These are phyloP conservation scores for Suillus sp. DNA, from an alignment of 768 basidiomycete genomes.

Conservation along the genomic window DNA sequence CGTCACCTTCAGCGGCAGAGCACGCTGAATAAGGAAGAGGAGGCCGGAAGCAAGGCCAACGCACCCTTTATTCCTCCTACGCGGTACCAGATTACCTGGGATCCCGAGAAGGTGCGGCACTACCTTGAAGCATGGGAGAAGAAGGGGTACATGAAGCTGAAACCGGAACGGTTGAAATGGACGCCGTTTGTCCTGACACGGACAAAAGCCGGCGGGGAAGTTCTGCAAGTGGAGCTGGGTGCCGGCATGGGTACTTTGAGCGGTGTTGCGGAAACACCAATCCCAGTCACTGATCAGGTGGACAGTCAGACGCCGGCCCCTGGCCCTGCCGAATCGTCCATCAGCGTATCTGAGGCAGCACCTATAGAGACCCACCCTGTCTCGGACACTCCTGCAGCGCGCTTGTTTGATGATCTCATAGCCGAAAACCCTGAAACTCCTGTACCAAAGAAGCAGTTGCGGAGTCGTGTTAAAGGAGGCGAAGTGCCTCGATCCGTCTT, in stretches of 20 bases:
- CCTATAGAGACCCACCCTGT: conserved; percentile 9
- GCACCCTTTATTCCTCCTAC: conserved; percentile 63
- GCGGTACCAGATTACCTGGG: conserved; percentile 77
- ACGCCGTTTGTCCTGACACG: conserved; percentile 83
- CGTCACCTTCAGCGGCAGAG: conserved; percentile 57
- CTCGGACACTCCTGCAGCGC: conserved; percentile 27
- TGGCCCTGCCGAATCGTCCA: conserved; percentile 14
- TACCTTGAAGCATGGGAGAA: conserved; percentile 70
- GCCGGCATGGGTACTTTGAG: conserved; percentile 18
- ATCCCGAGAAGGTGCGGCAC: conserved; percentile 61
- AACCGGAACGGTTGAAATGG: conserved; percentile 90
- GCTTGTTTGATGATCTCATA: conserved; percentile 36
- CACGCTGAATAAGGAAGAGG: conserved; percentile 46
- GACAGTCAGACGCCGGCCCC: conserved; percentile 30
- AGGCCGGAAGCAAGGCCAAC: conserved; percentile 41
- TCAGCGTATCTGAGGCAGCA: conserved; percentile 20
- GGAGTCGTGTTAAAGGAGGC: conserved; percentile 19
- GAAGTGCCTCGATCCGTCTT: conserved; percentile 15
- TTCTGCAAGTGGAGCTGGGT: conserved; percentile 25
- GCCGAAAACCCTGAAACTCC: conserved; percentile 20
- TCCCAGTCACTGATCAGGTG: conserved; percentile 19
- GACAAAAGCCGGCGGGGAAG: conserved; percentile 32
- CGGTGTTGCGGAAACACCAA: conserved; percentile 11
- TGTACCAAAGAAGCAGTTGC: conserved; percentile 20
- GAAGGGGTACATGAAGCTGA: conserved; percentile 77